A percentile compares a stretch with the other conserved stretches of the same genome.
Conservation (phyloP, 306 rosid species). For the Aeschynomene evenia region DNA sequence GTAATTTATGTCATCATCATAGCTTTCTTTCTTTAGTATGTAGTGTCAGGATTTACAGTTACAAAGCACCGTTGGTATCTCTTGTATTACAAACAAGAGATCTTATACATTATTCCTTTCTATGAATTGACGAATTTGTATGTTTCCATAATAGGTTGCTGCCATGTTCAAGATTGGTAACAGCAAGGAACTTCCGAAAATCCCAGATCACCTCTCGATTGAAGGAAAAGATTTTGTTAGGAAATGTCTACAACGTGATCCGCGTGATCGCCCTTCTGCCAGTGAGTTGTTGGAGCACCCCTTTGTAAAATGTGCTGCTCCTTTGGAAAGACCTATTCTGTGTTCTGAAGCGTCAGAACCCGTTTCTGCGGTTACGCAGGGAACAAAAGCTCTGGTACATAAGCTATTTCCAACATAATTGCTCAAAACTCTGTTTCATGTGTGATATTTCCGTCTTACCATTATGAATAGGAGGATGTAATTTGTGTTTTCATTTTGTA, state of each 20-base stretch:
- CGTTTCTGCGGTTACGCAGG: constrained; percentile 50
- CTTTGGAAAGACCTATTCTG: constrained; percentile 73
- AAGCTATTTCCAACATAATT: not conserved
- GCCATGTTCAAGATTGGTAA: constrained; percentile 99
- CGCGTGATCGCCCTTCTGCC: constrained; percentile 82
- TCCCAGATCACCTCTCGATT: constrained; percentile 81
- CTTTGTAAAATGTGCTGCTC: constrained; percentile 83
- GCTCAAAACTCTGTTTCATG: not conserved
- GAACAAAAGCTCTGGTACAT: constrained; percentile 72
- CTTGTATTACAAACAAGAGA: constrained; percentile 19
- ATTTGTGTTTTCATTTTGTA: not conserved
- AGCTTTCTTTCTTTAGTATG: not conserved
- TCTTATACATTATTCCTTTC: constrained; percentile 20
- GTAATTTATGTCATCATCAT: constrained; percentile 33
- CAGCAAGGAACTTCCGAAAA: constrained; percentile 89
- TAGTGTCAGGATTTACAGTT: not conserved
- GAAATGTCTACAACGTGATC: constrained; percentile 86
- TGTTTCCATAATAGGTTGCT: constrained; percentile 65
- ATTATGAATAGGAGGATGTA: constrained; percentile 1
- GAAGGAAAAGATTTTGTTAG: constrained; percentile 90
- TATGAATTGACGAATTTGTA: constrained; percentile 32
- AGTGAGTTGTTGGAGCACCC: constrained; percentile 81
- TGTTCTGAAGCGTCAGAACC: constrained; percentile 55
- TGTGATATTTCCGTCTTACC: constrained; percentile 1
- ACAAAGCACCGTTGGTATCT: not conserved